Evolutionary conservation across 306 rosid species (phyloP), one percentile per base, ranked within the genome.

Genomic region (Trifolium repens): DNA sequence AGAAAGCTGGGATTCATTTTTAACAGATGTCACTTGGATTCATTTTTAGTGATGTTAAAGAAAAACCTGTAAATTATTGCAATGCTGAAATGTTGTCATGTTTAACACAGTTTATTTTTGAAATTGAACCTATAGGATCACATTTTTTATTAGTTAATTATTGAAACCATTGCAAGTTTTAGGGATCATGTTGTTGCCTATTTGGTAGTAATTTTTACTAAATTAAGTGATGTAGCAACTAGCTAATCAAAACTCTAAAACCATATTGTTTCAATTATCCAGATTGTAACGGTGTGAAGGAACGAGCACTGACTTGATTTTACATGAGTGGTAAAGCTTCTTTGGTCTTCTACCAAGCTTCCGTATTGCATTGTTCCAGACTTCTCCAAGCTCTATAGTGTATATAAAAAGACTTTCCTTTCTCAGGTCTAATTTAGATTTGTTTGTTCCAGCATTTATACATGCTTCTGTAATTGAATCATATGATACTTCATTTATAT

Each of bases 211-310:
- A 58, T 26, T 27, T 30, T 58, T 27, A 58, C 39, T 58, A 26
- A 58, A 58, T 27, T 27, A 16, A 26, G 39, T 27, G 17, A 13
- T 26, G 64, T 58, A 58, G 64, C 64, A 13, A 58, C 64, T 26
- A 11, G 37, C 16, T 58, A 26, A 58, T 52, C 35, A 26, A 26
- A 26, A 26, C 39, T 27, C 64, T 58, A 58, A 58, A 58, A 26
- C 64, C 39, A 27, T 58, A 58, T 58, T 58, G 16, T 58, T 58
- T 58, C 64, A 58, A 27, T 58, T 58, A 27, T 58, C n/a, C 64
- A 58, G 39, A 58, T 27, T 26, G 39, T 58, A 58, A 26, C 6
- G 64, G 39, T 27, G 39, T 11, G 64, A 27, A 58, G 64, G 39
- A 26, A 26, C 64, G 5, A 58, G 16, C 64, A 3, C 39, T 1